phyloP scores from a whole-genome alignment of 139 green algal genomes.

The Pseudopediastrum boryanum region DNA sequence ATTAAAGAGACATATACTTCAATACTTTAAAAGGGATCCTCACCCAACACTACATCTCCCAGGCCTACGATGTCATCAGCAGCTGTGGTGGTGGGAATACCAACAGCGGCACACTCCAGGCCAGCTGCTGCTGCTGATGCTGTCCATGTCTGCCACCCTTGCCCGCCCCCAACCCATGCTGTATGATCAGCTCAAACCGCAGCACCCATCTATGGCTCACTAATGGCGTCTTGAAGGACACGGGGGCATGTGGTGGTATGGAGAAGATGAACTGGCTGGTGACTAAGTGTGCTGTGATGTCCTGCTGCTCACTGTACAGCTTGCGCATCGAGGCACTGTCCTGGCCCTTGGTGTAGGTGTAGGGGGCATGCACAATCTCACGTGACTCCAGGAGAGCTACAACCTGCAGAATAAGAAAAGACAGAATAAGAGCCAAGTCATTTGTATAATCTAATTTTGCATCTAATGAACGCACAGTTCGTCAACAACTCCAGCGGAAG shows the following conservation, averaged over 20 bases:
- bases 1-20: too few relatives aligned
- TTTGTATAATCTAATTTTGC: too few relatives aligned
- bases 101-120: constrained; percentile 70
- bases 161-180: too few relatives aligned
- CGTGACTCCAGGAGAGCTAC: constrained; percentile 69
- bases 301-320: constrained; percentile 70
- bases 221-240: constrained; percentile 79
- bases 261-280: constrained; percentile 78
- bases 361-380: constrained; percentile 45
- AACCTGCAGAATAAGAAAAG: constrained; percentile 40
- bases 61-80: too few relatives aligned
- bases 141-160: constrained; percentile 20
- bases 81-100: constrained; percentile 52
- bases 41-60: too few relatives aligned
- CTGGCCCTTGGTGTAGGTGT: not conserved
- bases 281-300: constrained; percentile 67
- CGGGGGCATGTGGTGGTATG: constrained; percentile 65
- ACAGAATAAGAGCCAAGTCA: too few relatives aligned
- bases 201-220: constrained; percentile 72
- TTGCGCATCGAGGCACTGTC: constrained; percentile 49
- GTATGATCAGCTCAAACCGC: constrained; percentile 84
- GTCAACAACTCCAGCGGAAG: too few relatives aligned
- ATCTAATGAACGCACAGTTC: too few relatives aligned
- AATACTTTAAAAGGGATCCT: too few relatives aligned
- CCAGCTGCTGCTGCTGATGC: constrained; percentile 61